phyloP scores from a whole-genome alignment of 1,284 basidiomycete species.

The Apiotrichum domesticum region DNA sequence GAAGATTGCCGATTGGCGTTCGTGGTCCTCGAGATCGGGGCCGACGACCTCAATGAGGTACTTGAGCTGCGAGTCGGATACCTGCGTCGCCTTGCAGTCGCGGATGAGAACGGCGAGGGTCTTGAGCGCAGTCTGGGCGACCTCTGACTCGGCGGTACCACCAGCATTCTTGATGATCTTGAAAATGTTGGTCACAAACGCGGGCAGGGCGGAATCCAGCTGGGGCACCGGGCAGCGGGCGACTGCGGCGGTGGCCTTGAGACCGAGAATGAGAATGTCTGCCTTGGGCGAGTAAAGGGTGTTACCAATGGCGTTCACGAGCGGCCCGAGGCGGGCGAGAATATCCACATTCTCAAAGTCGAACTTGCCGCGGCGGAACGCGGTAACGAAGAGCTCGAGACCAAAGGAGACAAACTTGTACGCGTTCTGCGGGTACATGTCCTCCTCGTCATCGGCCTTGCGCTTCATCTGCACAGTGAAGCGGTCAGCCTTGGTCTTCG shows the following conservation, averaged over 20 bases:
- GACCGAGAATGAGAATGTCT: conserved; percentile 68
- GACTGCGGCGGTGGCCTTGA: conserved; percentile 76
- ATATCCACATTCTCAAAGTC: conserved; percentile 69
- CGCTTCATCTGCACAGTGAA: conserved; percentile 74
- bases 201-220: conserved; percentile 69
- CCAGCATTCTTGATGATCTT: conserved; percentile 78
- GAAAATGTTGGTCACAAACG: conserved; percentile 80
- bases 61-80: conserved; percentile 83
- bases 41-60: conserved; percentile 78
- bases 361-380: conserved; percentile 77
- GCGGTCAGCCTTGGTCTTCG: conserved; percentile 51
- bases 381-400: conserved; percentile 83
- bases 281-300: conserved; percentile 81
- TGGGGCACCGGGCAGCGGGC: conserved; percentile 77
- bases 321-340: conserved; percentile 73
- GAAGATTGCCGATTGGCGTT: conserved; percentile 82
- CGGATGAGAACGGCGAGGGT: conserved; percentile 79
- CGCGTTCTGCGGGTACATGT: conserved; percentile 75
- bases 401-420: conserved; percentile 85
- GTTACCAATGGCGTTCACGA: conserved; percentile 84
- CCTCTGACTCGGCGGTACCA: conserved; percentile 75
- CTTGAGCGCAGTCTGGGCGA: conserved; percentile 82
- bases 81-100: conserved; percentile 68
- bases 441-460: conserved; percentile 53
- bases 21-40: conserved; percentile 90